Percentiles rank a stretch among this genome's conserved stretches.
phyloP scores from a whole-genome alignment of 1,284 basidiomycete species.

The Ganoderma boninense region DNA sequence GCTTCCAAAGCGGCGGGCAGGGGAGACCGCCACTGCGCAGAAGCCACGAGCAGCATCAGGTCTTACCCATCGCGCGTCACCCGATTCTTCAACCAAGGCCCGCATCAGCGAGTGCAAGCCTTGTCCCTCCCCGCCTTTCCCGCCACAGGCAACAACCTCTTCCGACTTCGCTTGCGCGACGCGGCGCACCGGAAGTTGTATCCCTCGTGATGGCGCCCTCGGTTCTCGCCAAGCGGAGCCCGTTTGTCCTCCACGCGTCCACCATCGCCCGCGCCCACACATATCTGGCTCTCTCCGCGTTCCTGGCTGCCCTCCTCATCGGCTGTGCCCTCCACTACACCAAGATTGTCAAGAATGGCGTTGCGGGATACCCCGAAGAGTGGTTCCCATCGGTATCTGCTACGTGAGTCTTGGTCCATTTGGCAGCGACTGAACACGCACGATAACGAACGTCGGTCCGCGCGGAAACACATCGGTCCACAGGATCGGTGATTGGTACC shows the following conservation, averaged over 20 bases:
- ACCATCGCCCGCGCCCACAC: slow-evolving; percentile 74
- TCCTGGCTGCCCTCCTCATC: slow-evolving; percentile 72
- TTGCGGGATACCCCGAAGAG: slow-evolving; percentile 88
- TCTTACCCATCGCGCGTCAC: not conserved
- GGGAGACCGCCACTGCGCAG: not conserved
- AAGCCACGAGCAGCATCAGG: not conserved
- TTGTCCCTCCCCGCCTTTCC: not conserved
- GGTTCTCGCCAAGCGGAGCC: slow-evolving; percentile 13
- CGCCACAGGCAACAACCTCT: not conserved
- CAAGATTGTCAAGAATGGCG: slow-evolving; percentile 89
- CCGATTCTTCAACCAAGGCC: not conserved
- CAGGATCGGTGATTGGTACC: slow-evolving; percentile 93
- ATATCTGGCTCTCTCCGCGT: slow-evolving; percentile 74
- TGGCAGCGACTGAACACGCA: not conserved
- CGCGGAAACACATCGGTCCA: not conserved
- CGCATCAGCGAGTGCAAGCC: not conserved
- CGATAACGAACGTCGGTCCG: not conserved
- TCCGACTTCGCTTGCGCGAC: not conserved
- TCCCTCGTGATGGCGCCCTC: slow-evolving; percentile 8
- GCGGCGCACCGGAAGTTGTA: not conserved
- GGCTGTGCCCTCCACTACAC: slow-evolving; percentile 82
- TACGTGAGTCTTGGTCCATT: slow-evolving; percentile 63
- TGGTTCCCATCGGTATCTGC: slow-evolving; percentile 96
- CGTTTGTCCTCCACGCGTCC: slow-evolving; percentile 50
- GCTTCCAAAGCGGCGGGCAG: not conserved